These are phyloP conservation scores for Ajuga chamaepitys DNA, from an alignment of 257 asterid genomes.

Conservation along the genomic window DNA sequence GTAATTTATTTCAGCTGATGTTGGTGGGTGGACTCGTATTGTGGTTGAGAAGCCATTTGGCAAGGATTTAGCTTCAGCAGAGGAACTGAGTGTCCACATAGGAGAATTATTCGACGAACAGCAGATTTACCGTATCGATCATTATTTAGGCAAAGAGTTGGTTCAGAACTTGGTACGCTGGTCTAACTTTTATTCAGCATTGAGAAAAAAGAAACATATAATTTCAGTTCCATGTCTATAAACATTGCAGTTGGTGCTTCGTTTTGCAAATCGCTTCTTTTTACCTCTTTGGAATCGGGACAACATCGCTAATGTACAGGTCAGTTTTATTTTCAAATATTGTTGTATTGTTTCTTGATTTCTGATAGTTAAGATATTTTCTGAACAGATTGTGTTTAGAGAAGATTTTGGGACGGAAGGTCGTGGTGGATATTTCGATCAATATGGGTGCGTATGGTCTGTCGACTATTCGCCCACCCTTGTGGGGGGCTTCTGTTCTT, in stretches of 20 bases:
- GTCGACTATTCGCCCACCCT: no score
- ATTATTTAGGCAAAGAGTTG: conserved; percentile 94
- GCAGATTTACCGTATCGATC: conserved; percentile 95
- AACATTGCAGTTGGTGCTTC: conserved; percentile 85
- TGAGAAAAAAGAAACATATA: background rate
- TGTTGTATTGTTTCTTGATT: background rate
- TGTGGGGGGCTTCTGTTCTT: no score
- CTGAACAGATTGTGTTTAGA: conserved; percentile 89
- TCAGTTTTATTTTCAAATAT: conserved; percentile 8
- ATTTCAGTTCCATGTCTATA: conserved; percentile 10
- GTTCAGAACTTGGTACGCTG: conserved; percentile 97
- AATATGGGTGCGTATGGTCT: conserved; percentile 67
- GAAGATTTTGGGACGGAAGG: conserved; percentile 99
- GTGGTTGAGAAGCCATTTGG: conserved; percentile 99
- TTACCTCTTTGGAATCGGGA: conserved; percentile 98
- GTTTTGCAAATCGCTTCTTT: conserved; percentile 94
- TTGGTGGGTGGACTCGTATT: conserved; percentile 98
- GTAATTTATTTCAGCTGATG: conserved; percentile 58
- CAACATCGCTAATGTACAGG: conserved; percentile 93
- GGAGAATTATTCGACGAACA: conserved; percentile 88
- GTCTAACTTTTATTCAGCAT: no score
- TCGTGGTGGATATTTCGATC: conserved; percentile 98
- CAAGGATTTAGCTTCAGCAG: conserved; percentile 91
- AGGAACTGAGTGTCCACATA: conserved; percentile 86
- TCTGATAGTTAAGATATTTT: conserved; percentile 2